phyloP scores from a whole-genome alignment of 176 grass and related monocot genomes.

The Phyllostachys edulis region DNA sequence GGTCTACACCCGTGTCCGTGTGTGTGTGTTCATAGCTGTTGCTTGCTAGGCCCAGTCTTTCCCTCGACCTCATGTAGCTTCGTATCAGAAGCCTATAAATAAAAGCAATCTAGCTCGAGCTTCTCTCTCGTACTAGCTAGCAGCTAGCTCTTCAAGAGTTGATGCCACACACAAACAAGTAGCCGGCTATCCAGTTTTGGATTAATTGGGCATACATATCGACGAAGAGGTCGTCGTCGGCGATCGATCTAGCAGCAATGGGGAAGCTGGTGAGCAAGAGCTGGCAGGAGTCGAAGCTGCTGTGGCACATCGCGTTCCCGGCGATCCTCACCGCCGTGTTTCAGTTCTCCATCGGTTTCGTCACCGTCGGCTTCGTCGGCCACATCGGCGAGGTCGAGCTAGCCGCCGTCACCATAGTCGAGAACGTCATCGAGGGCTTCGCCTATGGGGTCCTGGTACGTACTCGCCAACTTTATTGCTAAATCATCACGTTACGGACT shows the following conservation, averaged over 20 bases:
- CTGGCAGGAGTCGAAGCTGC: slow-evolving; percentile 65
- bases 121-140: neutral
- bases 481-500: neutral
- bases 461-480: neutral
- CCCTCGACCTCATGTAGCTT: too few species aligned
- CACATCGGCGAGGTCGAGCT: slow-evolving; percentile 72
- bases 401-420: slow-evolving; percentile 61
- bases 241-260: neutral
- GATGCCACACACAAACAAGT: neutral
- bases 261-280: slow-evolving; percentile 48
- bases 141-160: neutral
- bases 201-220: neutral
- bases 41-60: neutral
- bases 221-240: neutral
- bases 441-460: slow-evolving; percentile 59
- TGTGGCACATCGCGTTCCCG: slow-evolving; percentile 72
- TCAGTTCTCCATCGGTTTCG: slow-evolving; percentile 78
- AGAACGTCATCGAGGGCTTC: slow-evolving; percentile 71
- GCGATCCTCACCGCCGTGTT: slow-evolving; percentile 71
- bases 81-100: neutral
- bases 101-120: neutral
- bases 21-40: neutral
- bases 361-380: slow-evolving; percentile 66
- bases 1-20: neutral
- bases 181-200: neutral